These are phyloP conservation scores for Aspergillus aculeatinus DNA, from an alignment of 2,329 filamentous ascomycete species.

Conservation along the genomic window DNA sequence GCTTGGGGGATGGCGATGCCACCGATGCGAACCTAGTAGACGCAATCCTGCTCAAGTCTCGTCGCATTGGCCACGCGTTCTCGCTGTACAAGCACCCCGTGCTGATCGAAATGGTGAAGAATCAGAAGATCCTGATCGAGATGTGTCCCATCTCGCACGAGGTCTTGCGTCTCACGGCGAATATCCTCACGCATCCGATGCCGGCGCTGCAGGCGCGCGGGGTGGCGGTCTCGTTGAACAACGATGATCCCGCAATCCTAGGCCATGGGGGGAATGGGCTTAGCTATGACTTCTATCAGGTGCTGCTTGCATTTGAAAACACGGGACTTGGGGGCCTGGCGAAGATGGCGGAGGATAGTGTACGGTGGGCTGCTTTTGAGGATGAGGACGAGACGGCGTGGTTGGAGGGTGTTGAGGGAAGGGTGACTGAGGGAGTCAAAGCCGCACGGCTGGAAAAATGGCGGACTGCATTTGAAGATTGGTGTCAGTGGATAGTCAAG, in stretches of 20 bases:
- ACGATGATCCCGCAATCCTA: conserved; percentile 14
- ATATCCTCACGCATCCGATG: conserved; percentile 16
- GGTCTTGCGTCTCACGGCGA: conserved; percentile 12
- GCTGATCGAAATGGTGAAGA: conserved; percentile 14
- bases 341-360: conserved; percentile 15
- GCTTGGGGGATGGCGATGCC: conserved; percentile 11
- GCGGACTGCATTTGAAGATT: conserved; percentile 11
- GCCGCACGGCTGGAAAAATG: conserved; percentile 3
- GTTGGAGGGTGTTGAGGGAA: conserved; percentile 3
- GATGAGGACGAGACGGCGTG: conserved; percentile 9
- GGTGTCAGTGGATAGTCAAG: conserved; percentile 14
- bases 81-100: conserved; percentile 14
- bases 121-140: conserved; percentile 11
- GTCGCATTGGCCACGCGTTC: conserved; percentile 14
- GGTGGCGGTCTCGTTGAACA: conserved; percentile 14
- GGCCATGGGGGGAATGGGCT: conserved; percentile 12
- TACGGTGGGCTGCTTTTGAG: conserved; percentile 15
- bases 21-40: conserved; percentile 13
- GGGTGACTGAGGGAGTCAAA: not conserved
- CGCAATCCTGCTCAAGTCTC: conserved; percentile 11
- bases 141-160: conserved; percentile 17
- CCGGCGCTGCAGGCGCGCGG: conserved; percentile 12
- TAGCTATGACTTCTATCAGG: conserved; percentile 16
- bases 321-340: conserved; percentile 12
- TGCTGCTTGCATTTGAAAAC: conserved; percentile 12